Percentiles rank a stretch among this genome's conserved stretches.
phyloP scores from a whole-genome alignment of 2,329 filamentous ascomycete genomes.

The Dactylellina parvicollis region DNA sequence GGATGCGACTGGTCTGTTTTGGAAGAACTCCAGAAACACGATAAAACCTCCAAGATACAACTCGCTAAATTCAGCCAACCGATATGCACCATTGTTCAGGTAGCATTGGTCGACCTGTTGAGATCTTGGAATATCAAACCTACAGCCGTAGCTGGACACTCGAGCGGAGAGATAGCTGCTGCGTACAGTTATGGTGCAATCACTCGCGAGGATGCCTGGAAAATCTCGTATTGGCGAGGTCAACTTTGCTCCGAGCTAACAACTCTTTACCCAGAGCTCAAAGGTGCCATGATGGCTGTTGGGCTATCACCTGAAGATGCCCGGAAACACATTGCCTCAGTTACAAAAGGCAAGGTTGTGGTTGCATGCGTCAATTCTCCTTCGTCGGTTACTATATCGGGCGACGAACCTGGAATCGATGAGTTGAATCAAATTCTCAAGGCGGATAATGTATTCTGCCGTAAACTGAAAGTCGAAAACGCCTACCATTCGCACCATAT shows the following conservation, averaged over 20 bases:
- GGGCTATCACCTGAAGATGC: slow-evolving; percentile 60
- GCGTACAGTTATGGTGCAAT: slow-evolving; percentile 59
- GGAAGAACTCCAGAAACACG: no score
- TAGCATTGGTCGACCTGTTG: slow-evolving; percentile 64
- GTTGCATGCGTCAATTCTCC: slow-evolving; percentile 58
- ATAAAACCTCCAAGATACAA: not conserved
- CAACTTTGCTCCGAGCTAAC: slow-evolving; percentile 1
- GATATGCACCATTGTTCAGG: slow-evolving; percentile 67
- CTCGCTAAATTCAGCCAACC: slow-evolving; percentile 60
- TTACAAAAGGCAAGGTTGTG: not conserved
- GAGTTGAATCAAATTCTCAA: not conserved
- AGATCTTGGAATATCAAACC: slow-evolving; percentile 59
- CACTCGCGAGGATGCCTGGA: slow-evolving; percentile 60
- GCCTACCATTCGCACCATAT: slow-evolving; percentile 64
- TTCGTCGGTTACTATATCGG: slow-evolving; percentile 58
- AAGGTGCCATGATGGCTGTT: slow-evolving; percentile 61
- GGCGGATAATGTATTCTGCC: slow-evolving; percentile 31
- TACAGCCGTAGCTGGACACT: slow-evolving; percentile 62
- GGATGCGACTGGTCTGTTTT: not conserved
- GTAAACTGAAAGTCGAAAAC: slow-evolving; percentile 59
- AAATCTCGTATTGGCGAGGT: slow-evolving; percentile 62
- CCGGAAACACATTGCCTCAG: not conserved
- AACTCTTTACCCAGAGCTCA: not conserved
- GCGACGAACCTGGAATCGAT: slow-evolving; percentile 59
- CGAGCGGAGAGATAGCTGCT: slow-evolving; percentile 64